Evolutionary conservation across 768 basidiomycete genomes (phyloP).

Genomic region (Mycena olivaceomarginata): DNA sequence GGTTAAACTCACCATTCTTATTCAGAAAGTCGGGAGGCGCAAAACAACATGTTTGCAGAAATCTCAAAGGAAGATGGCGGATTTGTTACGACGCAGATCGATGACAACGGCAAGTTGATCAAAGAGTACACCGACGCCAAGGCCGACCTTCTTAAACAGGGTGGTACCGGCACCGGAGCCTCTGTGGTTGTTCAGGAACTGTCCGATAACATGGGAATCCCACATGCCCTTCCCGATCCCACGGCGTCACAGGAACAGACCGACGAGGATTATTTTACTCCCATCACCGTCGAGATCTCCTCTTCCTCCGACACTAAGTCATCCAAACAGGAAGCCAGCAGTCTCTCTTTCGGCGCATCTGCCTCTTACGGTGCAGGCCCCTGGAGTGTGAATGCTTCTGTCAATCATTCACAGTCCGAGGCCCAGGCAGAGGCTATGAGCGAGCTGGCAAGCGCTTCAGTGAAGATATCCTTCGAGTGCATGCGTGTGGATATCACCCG

Average conservation of each 20-base stretch:
- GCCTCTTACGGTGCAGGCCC: constrained; percentile 20
- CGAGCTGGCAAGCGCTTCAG: constrained; percentile 17
- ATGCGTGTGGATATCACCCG: constrained; percentile 10
- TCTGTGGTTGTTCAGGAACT: constrained; percentile 16
- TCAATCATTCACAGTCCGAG: constrained; percentile 20
- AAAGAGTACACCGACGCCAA: constrained; percentile 19
- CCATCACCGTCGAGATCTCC: constrained; percentile 20
- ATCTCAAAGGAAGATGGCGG: constrained; percentile 24
- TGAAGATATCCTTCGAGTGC: constrained; percentile 9
- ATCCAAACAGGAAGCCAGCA: constrained; percentile 20
- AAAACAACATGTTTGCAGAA: constrained; percentile 18
- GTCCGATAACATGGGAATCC: constrained; percentile 23
- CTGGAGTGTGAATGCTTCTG: constrained; percentile 22
- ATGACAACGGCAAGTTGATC: constrained; percentile 13
- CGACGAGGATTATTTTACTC: constrained; percentile 24
- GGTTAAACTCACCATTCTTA: constrained; percentile 19
- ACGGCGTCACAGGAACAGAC: constrained; percentile 15
- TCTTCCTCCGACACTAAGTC: constrained; percentile 22
- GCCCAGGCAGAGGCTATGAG: constrained; percentile 21
- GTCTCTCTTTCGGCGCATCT: constrained; percentile 21
- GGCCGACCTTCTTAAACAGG: constrained; percentile 21
- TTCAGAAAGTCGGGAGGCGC: constrained; percentile 20
- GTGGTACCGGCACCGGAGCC: constrained; percentile 19
- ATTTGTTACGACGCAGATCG: constrained; percentile 15
- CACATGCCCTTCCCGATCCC: constrained; percentile 21